Evolutionary conservation across 2,329 filamentous ascomycete genomes (phyloP), one percentile per base, ranked within the genome.

Genomic region (Sclerotinia borealis): DNA sequence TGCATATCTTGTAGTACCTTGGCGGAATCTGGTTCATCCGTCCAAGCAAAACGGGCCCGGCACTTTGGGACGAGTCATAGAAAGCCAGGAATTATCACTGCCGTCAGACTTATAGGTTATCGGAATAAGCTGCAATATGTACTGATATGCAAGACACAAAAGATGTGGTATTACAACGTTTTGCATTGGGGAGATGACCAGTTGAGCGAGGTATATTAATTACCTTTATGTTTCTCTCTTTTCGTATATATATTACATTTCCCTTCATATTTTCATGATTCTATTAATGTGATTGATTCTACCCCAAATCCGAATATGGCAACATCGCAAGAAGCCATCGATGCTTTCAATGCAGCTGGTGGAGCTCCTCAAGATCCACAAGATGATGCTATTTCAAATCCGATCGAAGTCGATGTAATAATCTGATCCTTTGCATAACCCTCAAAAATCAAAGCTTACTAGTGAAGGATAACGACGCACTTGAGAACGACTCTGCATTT

Each of bases 351-450:
- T 47, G 56, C 49, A n/a, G 22, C 49, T 34, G 58, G 47, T 11
- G 47, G 36, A 37, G 29, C 29, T 5, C 22, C n/a, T 27, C 29
- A 34, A 37, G 37, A 34, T 31, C 41, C 41, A 17, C 29, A 43
- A 55, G n/a, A 34, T 22, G 39, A 36, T 61, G 19, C 49, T 22
- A 43, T 6, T 11, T 17, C 11, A 15, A 55, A 47, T 39, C 31
- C 41, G 4, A 56, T 61, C 22, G 49, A 61, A 34, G 59, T 55
- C 17, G 59, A 61, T 56, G 59, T 61, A 61, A 61, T 55, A 11
- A 39, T 7, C 49, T 55, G 17, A 39, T 7, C 49, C 31, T 36
- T 6, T 9, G 6, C 11, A 19, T 22, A 19, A 6, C 10, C 10
- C 25, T 17, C 22, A 27, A 31, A 25, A n/a, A 37, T 22, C 17